Conservation (phyloP, 2,329 filamentous ascomycete genomes). For the Colletotrichum lindemuthianum region DNA sequence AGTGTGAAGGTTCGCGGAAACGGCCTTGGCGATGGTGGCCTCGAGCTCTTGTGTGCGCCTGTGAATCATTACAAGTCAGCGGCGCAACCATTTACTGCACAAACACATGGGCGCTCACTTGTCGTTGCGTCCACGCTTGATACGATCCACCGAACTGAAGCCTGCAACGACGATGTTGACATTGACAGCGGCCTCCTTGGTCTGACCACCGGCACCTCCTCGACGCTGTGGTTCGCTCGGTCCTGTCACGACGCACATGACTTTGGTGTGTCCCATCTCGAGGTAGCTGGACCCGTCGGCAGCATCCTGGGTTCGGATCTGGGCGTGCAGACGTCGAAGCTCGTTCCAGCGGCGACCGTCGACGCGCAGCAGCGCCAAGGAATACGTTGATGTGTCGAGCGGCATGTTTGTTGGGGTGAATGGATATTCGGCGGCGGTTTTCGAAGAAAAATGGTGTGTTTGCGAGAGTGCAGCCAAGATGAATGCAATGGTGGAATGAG, state of each 20-base stretch:
- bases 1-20: constrained; percentile 81
- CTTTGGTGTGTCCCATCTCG: constrained; percentile 97
- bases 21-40: constrained; percentile 80
- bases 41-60: constrained; percentile 86
- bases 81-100: not conserved
- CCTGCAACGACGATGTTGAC: constrained; percentile 88
- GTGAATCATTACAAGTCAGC: constrained; percentile 6
- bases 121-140: constrained; percentile 78
- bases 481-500: not conserved
- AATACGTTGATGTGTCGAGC: constrained; percentile 93
- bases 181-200: constrained; percentile 72
- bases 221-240: constrained; percentile 72
- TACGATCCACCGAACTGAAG: constrained; percentile 88
- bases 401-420: constrained; percentile 69
- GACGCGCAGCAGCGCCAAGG: constrained; percentile 82
- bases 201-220: constrained; percentile 42
- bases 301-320: constrained; percentile 91
- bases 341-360: constrained; percentile 97
- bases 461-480: not conserved
- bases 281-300: constrained; percentile 94
- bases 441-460: not conserved
- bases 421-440: not conserved
- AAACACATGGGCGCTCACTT: constrained; percentile 65
- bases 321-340: constrained; percentile 85
- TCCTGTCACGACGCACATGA: constrained; percentile 91